phyloP scores from a whole-genome alignment of 1,284 basidiomycete genomes.

The Rhodotorula mucilaginosa region DNA sequence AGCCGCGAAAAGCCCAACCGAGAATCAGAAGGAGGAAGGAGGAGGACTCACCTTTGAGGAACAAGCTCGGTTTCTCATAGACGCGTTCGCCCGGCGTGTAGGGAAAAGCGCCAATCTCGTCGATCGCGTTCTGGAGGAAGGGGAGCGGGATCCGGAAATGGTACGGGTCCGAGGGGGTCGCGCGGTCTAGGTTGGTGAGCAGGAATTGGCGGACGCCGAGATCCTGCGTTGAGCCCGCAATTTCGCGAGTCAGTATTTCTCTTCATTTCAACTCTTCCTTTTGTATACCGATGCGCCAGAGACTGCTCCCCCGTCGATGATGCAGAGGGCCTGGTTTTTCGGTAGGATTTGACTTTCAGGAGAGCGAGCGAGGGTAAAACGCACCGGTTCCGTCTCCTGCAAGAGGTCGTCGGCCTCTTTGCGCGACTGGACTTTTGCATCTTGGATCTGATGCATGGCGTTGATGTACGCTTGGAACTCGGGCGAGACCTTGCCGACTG shows the following conservation, averaged over 20 bases:
- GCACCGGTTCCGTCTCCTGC: constrained; percentile 60
- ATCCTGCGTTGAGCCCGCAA: too few species aligned
- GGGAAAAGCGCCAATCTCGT: constrained; percentile 72
- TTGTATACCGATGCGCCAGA: too few species aligned
- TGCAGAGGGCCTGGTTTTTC: background rate
- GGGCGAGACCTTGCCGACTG: constrained; percentile 60
- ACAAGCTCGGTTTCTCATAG: constrained; percentile 66
- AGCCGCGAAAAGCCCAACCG: background rate
- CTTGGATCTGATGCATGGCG: constrained; percentile 68
- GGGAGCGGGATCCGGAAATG: constrained; percentile 71
- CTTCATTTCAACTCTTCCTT: too few species aligned
- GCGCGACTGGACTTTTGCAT: constrained; percentile 57
- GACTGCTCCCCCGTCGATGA: too few species aligned
- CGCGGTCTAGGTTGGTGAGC: constrained; percentile 67
- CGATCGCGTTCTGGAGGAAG: constrained; percentile 61
- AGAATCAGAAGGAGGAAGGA: too few species aligned
- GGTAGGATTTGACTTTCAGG: too few species aligned
- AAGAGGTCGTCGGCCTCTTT: constrained; percentile 68
- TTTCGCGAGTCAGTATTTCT: too few species aligned
- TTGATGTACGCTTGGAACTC: constrained; percentile 67
- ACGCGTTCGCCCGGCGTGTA: constrained; percentile 55
- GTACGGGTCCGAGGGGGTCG: constrained; percentile 48
- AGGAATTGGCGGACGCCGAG: constrained; percentile 69
- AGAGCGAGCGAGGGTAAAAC: background rate
- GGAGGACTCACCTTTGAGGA: constrained; percentile 65